These are phyloP conservation scores for Corynascus novoguineensis DNA, from an alignment of 495 filamentous ascomycete species.

Conservation along the genomic window DNA sequence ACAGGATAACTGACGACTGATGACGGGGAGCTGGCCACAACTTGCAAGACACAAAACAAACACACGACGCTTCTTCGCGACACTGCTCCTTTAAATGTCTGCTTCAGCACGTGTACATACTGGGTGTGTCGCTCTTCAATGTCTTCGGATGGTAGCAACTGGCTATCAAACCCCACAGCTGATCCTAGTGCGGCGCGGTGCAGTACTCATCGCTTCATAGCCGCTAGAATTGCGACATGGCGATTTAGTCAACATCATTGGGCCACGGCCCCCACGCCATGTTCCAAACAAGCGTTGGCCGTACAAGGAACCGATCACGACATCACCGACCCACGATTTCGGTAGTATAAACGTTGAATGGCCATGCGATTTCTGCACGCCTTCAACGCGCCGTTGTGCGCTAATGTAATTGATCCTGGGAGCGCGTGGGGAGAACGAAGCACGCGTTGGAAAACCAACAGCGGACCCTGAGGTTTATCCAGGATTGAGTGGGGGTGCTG, in stretches of 20 bases:
- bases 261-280: slow-evolving; percentile 9
- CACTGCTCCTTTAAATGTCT: background rate
- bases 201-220: slow-evolving; percentile 14
- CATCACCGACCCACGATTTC: background rate
- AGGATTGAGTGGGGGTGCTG: too few relatives aligned
- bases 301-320: slow-evolving; percentile 11
- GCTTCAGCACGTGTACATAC: background rate
- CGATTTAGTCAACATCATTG: slow-evolving; percentile 11
- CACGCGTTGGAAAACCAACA: too few relatives aligned
- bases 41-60: background rate
- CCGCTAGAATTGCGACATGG: slow-evolving; percentile 22
- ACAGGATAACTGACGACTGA: background rate
- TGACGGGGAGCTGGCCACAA: background rate
- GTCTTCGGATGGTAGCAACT: too few relatives aligned
- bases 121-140: background rate
- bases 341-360: too few relatives aligned
- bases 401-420: too few relatives aligned
- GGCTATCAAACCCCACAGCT: background rate
- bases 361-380: too few relatives aligned
- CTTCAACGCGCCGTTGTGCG: too few relatives aligned
- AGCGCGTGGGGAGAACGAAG: too few relatives aligned
- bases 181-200: background rate
- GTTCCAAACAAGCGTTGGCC: background rate
- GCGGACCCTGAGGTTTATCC: too few relatives aligned
- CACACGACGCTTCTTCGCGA: background rate